Base-by-base conservation (phyloP, 176 grass and related monocot genomes). In the Carex parvula region DNA sequence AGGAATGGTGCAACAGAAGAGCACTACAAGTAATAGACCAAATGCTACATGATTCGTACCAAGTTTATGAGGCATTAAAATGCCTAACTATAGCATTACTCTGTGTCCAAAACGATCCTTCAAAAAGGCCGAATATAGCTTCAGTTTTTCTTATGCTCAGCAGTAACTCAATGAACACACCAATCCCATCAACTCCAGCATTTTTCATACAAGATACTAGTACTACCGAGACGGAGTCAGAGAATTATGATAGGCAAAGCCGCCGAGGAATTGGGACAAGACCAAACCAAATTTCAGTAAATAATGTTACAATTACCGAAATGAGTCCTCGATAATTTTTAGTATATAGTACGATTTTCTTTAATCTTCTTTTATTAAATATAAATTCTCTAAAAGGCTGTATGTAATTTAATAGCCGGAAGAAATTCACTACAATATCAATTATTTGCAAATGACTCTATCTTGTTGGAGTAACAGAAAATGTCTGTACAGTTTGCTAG, bases 101-200 rank as follows among this genome's bases (percentile, higher is more conserved):
- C 11, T 86, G 84, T 59, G 84, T 86, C 20, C 84, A 86, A 61
- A 5, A 59, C 4, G 48, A 86, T 26, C 62, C 84, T 57, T 69
- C 63, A 1, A 60, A 81, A 37, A 69, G 84, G 22, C 84, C 84
- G 7, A 60, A 79, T 20, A 86, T 86, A 61, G 63, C 63, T 44
- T 59, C 76, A 16, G 84, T 86, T 58, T 12, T 22, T 33, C 84
- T 81, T 61, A 86, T 86, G 84, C 76, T 81, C 62, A 70, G 41
- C 60, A 80, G 59, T 70, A 8, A 81, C 46, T 71, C 75, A 0
- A 42, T 80, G 46, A 80, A 10, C 50, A 8, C 81, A 15, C 75
- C 76, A 24, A 30, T 7, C 9, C 84, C 84, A 46, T n/a, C 77
- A 1, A 2, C 3, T 13, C 85, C 89, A 18, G 86, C 86, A 18